phyloP scores from a whole-genome alignment of 805 yeast genomes.

The Candida xiaguanensis region DNA sequence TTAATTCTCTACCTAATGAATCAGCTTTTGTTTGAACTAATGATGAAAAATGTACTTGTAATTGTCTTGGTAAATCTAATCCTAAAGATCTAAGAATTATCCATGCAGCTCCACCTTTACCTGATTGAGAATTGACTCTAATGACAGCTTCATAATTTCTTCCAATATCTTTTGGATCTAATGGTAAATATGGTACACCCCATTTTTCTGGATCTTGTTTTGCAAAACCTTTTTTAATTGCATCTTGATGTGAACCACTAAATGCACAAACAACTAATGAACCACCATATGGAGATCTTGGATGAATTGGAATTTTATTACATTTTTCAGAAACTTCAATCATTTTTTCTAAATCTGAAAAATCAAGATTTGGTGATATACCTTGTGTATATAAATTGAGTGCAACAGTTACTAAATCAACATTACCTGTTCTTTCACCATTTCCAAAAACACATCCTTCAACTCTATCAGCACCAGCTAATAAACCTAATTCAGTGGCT shows the following conservation, averaged over 20 bases:
- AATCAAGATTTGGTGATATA: conserved; percentile 65
- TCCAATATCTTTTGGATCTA: conserved; percentile 80
- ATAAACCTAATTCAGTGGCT: conserved; percentile 69
- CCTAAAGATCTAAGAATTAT: conserved; percentile 67
- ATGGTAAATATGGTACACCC: conserved; percentile 74
- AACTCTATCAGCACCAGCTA: conserved; percentile 85
- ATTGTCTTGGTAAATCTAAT: conserved; percentile 66
- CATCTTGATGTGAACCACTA: conserved; percentile 71
- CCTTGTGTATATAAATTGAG: conserved; percentile 78
- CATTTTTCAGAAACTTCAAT: conserved; percentile 72
- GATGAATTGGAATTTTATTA: conserved; percentile 69
- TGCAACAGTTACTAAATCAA: conserved; percentile 72
- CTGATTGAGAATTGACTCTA: conserved; percentile 83
- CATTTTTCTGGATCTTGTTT: conserved; percentile 48
- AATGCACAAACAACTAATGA: conserved; percentile 76
- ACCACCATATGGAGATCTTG: conserved; percentile 81
- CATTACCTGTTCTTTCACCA: conserved; percentile 85
- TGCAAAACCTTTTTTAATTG: conserved; percentile 63
- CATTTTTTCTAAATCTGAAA: conserved; percentile 62
- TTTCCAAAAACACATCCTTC: conserved; percentile 82
- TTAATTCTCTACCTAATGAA: conserved; percentile 62
- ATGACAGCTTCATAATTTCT: conserved; percentile 79
- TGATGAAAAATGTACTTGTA: conserved; percentile 66
- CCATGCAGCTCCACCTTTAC: conserved; percentile 89
- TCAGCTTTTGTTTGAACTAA: conserved; percentile 67